Evolutionary conservation across 140 eudicot species (phyloP).

Genomic region (Bidens hawaiensis): DNA sequence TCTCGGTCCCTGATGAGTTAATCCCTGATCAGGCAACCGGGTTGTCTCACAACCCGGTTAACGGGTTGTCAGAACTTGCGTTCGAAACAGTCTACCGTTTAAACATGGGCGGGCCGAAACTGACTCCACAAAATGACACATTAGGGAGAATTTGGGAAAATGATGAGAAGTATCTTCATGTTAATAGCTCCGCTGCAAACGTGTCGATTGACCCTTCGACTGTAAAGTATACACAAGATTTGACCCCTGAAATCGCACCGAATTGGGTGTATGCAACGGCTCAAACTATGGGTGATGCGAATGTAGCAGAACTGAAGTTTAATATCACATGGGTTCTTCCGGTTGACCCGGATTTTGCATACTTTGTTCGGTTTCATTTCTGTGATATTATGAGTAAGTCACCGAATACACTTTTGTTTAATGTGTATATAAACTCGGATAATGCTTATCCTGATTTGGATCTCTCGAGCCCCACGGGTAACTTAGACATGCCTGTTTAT

Average conservation of each 20-base stretch:
- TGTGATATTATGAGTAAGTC: slow-evolving; percentile 84
- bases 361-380: slow-evolving; percentile 73
- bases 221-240: slow-evolving; percentile 44
- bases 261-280: slow-evolving; percentile 89
- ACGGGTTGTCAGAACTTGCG: slow-evolving; percentile 61
- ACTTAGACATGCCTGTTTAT: slow-evolving; percentile 67
- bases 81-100: slow-evolving; percentile 83
- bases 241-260: slow-evolving; percentile 72
- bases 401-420: slow-evolving; percentile 55
- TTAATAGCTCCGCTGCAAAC: slow-evolving; percentile 82
- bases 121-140: slow-evolving; percentile 78
- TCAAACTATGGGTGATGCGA: slow-evolving; percentile 82
- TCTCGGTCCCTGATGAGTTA: slow-evolving; percentile 66
- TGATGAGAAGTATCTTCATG: slow-evolving; percentile 82
- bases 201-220: slow-evolving; percentile 61
- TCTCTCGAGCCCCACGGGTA: slow-evolving; percentile 50
- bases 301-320: slow-evolving; percentile 56
- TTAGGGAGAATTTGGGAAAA: slow-evolving; percentile 93
- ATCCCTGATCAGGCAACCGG: slow-evolving; percentile 65
- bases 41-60: slow-evolving; percentile 39
- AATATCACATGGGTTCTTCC: slow-evolving; percentile 88
- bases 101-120: slow-evolving; percentile 88
- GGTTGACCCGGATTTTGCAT: slow-evolving; percentile 79
- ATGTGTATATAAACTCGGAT: slow-evolving; percentile 70
- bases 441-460: slow-evolving; percentile 56